Conservation (phyloP, 2,329 filamentous ascomycete species). For the Aaosphaeria arxii region DNA sequence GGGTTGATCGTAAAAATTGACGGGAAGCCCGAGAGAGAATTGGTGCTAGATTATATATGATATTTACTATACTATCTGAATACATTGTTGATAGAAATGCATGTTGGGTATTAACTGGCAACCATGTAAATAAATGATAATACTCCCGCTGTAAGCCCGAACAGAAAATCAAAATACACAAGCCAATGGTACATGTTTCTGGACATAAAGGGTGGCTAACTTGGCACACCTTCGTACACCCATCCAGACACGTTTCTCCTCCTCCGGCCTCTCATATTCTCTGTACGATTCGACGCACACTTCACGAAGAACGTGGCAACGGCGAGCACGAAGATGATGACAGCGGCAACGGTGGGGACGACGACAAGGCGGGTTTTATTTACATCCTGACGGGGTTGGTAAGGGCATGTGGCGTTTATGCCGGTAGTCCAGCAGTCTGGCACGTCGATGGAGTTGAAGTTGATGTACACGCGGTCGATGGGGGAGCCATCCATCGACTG, state of each 20-base stretch:
- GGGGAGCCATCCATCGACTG: slow-evolving; percentile 9
- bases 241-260: slow-evolving; percentile 51
- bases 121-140: too few species aligned
- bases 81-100: too few species aligned
- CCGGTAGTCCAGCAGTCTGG: slow-evolving; percentile 60
- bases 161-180: too few species aligned
- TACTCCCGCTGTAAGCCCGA: too few species aligned
- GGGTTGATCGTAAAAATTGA: too few species aligned
- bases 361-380: slow-evolving; percentile 50
- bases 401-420: slow-evolving; percentile 57
- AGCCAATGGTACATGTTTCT: too few species aligned
- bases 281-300: slow-evolving; percentile 59
- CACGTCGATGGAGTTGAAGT: slow-evolving; percentile 59
- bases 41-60: too few species aligned
- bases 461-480: slow-evolving; percentile 49
- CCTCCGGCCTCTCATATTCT: slow-evolving; percentile 50
- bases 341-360: slow-evolving; percentile 60
- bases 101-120: too few species aligned
- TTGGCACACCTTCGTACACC: slow-evolving; percentile 68
- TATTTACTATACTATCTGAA: too few species aligned
- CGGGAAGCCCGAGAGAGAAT: too few species aligned
- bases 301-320: slow-evolving; percentile 62
- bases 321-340: slow-evolving; percentile 61
- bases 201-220: slow-evolving; percentile 7
- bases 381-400: slow-evolving; percentile 44